These are phyloP conservation scores for Ophiognomonia clavigignenti-juglandacearum DNA, from an alignment of 2,329 filamentous ascomycete genomes.

Conservation along the genomic window DNA sequence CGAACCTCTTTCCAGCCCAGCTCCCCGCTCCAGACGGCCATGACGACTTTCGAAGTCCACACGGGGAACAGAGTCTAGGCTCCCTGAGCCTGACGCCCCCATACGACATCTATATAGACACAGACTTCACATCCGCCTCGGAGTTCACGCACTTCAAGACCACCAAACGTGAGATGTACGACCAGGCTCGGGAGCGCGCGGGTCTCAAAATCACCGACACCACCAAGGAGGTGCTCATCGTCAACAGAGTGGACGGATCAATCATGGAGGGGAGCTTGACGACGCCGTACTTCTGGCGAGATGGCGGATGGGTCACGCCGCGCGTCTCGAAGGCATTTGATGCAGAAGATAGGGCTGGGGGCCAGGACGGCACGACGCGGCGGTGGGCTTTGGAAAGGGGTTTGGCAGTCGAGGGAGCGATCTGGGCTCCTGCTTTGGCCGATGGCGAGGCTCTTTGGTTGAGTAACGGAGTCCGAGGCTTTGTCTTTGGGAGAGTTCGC, in stretches of 20 bases:
- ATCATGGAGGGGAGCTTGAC: conserved; percentile 85
- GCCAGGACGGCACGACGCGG: conserved; percentile 76
- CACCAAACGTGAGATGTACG: conserved; percentile 67
- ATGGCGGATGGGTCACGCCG: conserved; percentile 75
- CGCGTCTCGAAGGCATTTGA: conserved; percentile 43
- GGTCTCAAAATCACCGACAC: conserved; percentile 43
- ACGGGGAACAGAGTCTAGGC: conserved; percentile 3
- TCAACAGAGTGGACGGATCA: conserved; percentile 53
- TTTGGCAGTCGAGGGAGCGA: conserved; percentile 60
- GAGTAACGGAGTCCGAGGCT: conserved; percentile 83
- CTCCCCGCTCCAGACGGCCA: conserved; percentile 40
- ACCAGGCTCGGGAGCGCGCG: conserved; percentile 59
- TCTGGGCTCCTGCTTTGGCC: conserved; percentile 55
- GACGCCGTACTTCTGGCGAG: conserved; percentile 75
- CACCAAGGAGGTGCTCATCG: conserved; percentile 68
- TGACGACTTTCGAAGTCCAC: background rate
- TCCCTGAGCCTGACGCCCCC: conserved; percentile 23
- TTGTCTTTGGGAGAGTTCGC: conserved; percentile 47
- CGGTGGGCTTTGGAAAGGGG: conserved; percentile 73
- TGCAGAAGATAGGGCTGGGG: conserved; percentile 54
- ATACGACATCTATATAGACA: conserved; percentile 43
- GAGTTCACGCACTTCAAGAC: conserved; percentile 87
- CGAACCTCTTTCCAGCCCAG: conserved; percentile 52
- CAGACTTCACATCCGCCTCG: conserved; percentile 35
- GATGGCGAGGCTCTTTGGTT: conserved; percentile 81